A percentile compares a stretch with the other conserved stretches of the same genome.
Conservation (phyloP, 495 filamentous ascomycete genomes). For the Aspergillus ostianus region DNA sequence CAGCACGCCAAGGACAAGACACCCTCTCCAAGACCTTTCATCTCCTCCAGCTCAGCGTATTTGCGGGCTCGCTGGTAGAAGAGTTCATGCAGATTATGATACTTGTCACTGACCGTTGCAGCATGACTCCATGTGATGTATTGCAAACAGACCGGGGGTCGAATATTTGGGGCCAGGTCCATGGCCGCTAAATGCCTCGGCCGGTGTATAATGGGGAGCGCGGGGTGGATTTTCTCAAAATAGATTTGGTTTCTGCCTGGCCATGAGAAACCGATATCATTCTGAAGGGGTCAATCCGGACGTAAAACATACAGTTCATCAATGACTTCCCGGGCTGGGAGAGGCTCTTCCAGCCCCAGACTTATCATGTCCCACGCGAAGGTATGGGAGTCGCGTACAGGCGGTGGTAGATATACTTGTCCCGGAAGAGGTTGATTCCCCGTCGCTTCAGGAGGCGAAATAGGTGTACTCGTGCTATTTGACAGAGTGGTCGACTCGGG, state of each 20-base stretch:
- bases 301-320: slow-evolving; percentile 72
- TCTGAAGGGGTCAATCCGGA: not conserved
- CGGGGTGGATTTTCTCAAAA: slow-evolving; percentile 87
- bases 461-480: slow-evolving; percentile 21
- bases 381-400: slow-evolving; percentile 35
- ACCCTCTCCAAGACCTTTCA: slow-evolving; percentile 88
- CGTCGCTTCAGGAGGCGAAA: slow-evolving; percentile 24
- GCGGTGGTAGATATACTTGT: slow-evolving; percentile 21
- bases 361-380: slow-evolving; percentile 92
- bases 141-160: slow-evolving; percentile 83
- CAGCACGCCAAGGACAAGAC: slow-evolving; percentile 78
- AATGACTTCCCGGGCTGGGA: slow-evolving; percentile 83
- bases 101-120: slow-evolving; percentile 79
- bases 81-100: slow-evolving; percentile 67
- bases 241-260: slow-evolving; percentile 68
- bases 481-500: slow-evolving; percentile 28
- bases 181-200: slow-evolving; percentile 80
- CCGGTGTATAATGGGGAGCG: slow-evolving; percentile 83
- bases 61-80: slow-evolving; percentile 89
- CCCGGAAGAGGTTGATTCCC: slow-evolving; percentile 25
- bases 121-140: slow-evolving; percentile 95
- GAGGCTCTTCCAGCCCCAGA: slow-evolving; percentile 85
- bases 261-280: slow-evolving; percentile 11
- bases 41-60: slow-evolving; percentile 84
- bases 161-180: slow-evolving; percentile 78